Base-by-base conservation (phyloP, 495 filamentous ascomycete species). In the Haplographium delicatum region DNA sequence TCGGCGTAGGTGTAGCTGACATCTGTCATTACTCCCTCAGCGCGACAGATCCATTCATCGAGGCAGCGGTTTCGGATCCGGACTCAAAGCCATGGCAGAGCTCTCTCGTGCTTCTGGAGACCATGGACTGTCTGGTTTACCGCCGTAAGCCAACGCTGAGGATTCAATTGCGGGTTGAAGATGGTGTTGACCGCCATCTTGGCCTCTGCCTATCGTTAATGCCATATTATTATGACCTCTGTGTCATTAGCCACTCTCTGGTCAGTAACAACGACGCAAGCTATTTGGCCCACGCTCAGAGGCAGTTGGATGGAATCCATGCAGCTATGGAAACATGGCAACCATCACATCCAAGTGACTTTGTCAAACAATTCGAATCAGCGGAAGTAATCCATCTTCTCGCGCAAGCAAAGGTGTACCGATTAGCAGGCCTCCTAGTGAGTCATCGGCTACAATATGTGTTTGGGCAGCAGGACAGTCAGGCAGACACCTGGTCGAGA, bases 221-320 rank as follows among this genome's bases (percentile, higher is more conserved):
- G 11, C 58, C 58, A 23, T 47, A 54, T 25, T 58, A 54, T 38
- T 41, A 61, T 43, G 58, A 61, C 40, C 50, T 61, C 19, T 61
- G 58, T 46, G 44, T 47, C 15, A 39, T 61, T 27, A 54, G 58
- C 55, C 26, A 54, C 44, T 43, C 33, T 2, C 18, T 55, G 15
- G 20, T 31, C n/a, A 25, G 40, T 37, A 33, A 8, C 2, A 42
- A 35, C 16, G 47, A 50, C n/a, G 18, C 24, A 9, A 33, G 47
- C 24, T 18, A 18, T 33, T 11, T 33, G 8, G 35, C 26, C 16
- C n/a, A 27, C 22, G 5, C 43, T 15, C 35, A 41, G 18, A 41
- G 31, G 18, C 47, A 50, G 24, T n/a, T 50, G 11, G 38, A 44
- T 27, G 58, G 37, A 30, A 56, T 61, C 25, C 48, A 58, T 25